Base-by-base conservation (phyloP, 352 stramenopile species). In the Elongisporangium anandrum region DNA sequence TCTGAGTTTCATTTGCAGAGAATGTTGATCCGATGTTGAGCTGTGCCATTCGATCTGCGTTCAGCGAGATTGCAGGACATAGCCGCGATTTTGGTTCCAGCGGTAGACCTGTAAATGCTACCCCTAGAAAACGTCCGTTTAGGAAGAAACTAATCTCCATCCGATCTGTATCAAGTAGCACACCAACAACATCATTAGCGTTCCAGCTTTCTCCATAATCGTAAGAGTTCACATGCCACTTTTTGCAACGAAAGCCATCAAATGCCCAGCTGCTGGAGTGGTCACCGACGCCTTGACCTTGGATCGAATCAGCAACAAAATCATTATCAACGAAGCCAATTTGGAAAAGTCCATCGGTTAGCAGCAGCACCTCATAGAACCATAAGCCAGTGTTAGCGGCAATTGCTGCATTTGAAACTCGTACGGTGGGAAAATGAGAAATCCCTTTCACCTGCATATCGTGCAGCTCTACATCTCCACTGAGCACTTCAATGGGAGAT, bases 251-350 rank as follows among this genome's bases (percentile, higher is more conserved):
- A 72, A 82, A 92, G 15, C 80, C 92, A 65, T 98, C 95, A 64
- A 95, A 98, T 1, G 80, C 94, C 85, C 85, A 98, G 54, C 91
- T 98, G 53, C 80, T 85, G 1, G 56, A 56, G 63, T 97, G 85
- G 50, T 98, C 91, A 4, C 94, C 95, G 0, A 98, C 93, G 7
- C 94, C 88, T 68, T 96, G 88, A 4, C 90, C 91, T 68, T 92
- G 75, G 7, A 91, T 57, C 4, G 88, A 66, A 59, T 97, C 89
- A n/a, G 84, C 71, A 8, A 72, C 56, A 66, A 98, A 98, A 0
- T 83, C 68, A 17, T 52, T 60, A n/a, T 94, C 87, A 20, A 96
- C 78, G 80, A 95, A 98, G 2, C 95, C 95, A 64, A 98, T 96
- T 64, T 98, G 94, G 67, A 96, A 95, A 0, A 98, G 71, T 9